phyloP scores from a whole-genome alignment of 805 yeast species.

The Candida coquimbonensis region DNA sequence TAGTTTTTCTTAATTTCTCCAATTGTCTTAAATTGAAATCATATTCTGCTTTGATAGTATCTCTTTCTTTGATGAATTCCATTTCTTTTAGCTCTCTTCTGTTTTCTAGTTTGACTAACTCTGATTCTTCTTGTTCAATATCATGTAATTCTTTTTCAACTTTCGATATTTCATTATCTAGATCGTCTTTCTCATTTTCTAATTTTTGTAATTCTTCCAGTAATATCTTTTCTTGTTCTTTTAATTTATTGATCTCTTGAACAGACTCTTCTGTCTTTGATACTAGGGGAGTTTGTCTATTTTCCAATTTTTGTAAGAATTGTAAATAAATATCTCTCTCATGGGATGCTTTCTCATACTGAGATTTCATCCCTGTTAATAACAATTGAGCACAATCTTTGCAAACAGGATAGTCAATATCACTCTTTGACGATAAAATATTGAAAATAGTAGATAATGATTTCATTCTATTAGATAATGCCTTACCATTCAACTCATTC shows the following conservation, averaged over 20 bases:
- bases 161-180: conserved; percentile 18
- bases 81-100: conserved; percentile 44
- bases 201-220: conserved; percentile 39
- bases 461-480: conserved; percentile 42
- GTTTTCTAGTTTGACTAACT: conserved; percentile 46
- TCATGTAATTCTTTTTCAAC: conserved; percentile 43
- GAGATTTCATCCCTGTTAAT: conserved; percentile 54
- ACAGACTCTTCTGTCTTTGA: conserved; percentile 19
- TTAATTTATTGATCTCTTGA: conserved; percentile 16
- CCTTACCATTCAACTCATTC: conserved; percentile 25
- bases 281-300: conserved; percentile 39
- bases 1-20: conserved; percentile 64
- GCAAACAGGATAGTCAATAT: conserved; percentile 83
- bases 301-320: conserved; percentile 63
- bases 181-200: conserved; percentile 29
- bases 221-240: conserved; percentile 38
- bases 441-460: conserved; percentile 63
- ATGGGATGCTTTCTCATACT: conserved; percentile 63
- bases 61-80: conserved; percentile 46
- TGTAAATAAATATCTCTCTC: conserved; percentile 76
- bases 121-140: conserved; percentile 41
- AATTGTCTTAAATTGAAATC: conserved; percentile 57
- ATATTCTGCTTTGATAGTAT: conserved; percentile 56
- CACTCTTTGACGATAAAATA: conserved; percentile 62
- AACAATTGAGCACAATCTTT: conserved; percentile 71